phyloP scores from a whole-genome alignment of 73 alveolate species.

The Paramecium caudatum region DNA sequence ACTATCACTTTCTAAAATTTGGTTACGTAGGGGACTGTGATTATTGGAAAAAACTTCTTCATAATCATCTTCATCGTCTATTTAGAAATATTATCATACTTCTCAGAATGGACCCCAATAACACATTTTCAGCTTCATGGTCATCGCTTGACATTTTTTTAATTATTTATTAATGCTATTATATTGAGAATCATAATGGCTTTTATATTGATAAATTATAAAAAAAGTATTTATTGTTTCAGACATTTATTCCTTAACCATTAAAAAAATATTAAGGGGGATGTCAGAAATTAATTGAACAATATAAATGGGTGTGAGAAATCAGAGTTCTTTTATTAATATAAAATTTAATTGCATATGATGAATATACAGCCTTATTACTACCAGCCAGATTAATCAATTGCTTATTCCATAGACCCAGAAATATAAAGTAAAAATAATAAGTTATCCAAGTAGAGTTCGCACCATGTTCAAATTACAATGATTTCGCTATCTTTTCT shows the following conservation, averaged over 20 bases:
- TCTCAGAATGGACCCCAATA: conserved; percentile 47
- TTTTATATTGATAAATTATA: not conserved
- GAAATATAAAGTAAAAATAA: not conserved
- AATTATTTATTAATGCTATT: not conserved
- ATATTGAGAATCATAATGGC: not conserved
- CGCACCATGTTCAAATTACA: conserved; percentile 1
- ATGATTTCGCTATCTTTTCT: not conserved
- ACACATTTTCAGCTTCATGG: conserved; percentile 45
- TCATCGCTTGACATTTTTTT: conserved; percentile 18
- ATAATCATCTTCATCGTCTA: not conserved
- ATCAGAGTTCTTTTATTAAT: too few relatives aligned
- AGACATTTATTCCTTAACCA: too few relatives aligned
- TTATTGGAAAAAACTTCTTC: conserved; percentile 35
- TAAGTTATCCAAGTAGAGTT: not conserved
- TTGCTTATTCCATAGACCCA: not conserved
- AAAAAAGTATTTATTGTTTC: too few relatives aligned
- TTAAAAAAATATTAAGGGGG: not conserved
- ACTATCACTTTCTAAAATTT: conserved; percentile 7
- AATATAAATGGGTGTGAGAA: not conserved
- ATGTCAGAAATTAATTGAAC: not conserved
- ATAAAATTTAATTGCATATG: not conserved
- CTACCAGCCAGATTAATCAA: not conserved
- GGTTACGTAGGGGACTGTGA: not conserved
- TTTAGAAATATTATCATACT: not conserved
- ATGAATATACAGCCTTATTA: not conserved